Conservation (phyloP, 768 basidiomycete species). For the Psilocybe cyanescens region DNA sequence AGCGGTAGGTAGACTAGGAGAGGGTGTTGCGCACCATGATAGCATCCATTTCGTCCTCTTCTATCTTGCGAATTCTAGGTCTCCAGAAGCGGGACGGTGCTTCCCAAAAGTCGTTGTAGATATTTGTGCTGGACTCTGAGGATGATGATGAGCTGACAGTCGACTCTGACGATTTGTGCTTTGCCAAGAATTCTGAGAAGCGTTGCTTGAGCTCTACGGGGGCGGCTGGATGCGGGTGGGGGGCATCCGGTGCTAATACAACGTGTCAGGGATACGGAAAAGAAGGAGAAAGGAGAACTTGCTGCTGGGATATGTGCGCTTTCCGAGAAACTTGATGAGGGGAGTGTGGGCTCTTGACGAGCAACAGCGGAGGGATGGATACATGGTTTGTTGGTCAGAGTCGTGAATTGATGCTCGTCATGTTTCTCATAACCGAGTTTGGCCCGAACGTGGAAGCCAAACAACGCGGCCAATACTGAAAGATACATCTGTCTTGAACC, state of each 20-base stretch:
- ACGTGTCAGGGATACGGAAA: slow-evolving; percentile 4
- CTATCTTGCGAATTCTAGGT: slow-evolving; percentile 49
- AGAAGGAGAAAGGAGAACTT: slow-evolving; percentile 17
- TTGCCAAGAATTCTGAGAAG: slow-evolving; percentile 49
- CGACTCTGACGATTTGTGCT: slow-evolving; percentile 30
- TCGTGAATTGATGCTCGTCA: background rate
- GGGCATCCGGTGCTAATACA: slow-evolving; percentile 35
- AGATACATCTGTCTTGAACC: no score
- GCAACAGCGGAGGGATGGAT: slow-evolving; percentile 29
- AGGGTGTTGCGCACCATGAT: slow-evolving; percentile 52
- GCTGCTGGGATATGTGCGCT: slow-evolving; percentile 54
- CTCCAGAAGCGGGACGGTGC: slow-evolving; percentile 64
- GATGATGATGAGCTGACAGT: slow-evolving; percentile 6
- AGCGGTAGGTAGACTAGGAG: background rate
- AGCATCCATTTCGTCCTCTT: slow-evolving; percentile 66
- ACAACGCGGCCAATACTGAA: slow-evolving; percentile 14
- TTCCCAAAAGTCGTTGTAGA: slow-evolving; percentile 64
- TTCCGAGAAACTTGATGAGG: slow-evolving; percentile 67
- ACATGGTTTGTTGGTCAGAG: slow-evolving; percentile 19
- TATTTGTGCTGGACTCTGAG: slow-evolving; percentile 5
- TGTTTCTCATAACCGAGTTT: slow-evolving; percentile 11
- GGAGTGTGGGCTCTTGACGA: slow-evolving; percentile 55
- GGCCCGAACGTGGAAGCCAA: slow-evolving; percentile 12
- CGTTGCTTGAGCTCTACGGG: slow-evolving; percentile 60
- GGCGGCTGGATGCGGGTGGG: slow-evolving; percentile 68